A percentile compares a stretch with the other conserved stretches of the same genome.
Conservation (phyloP, 495 filamentous ascomycete species). For the Aspergillus panamensis region DNA sequence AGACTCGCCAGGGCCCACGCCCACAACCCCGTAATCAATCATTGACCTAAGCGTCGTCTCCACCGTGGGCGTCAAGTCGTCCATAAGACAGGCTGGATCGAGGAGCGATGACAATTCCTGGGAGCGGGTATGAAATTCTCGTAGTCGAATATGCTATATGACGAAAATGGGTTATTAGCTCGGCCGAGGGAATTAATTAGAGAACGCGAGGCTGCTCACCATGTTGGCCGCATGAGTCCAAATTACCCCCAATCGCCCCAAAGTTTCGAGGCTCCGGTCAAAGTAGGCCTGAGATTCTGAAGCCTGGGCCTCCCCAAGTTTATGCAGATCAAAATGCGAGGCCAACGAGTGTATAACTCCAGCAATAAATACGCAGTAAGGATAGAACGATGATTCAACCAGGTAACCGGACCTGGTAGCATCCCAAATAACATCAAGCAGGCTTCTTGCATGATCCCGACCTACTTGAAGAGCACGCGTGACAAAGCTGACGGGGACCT, state of each 20-base stretch:
- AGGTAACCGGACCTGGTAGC: constrained; percentile 9
- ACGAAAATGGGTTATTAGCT: neutral
- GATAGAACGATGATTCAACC: constrained; percentile 2
- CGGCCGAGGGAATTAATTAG: too few relatives aligned
- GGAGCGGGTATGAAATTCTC: constrained; percentile 24
- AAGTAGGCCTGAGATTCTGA: constrained; percentile 18
- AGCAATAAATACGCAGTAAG: constrained; percentile 4
- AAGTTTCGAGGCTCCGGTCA: constrained; percentile 16
- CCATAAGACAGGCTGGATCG: constrained; percentile 16
- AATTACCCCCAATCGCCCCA: constrained; percentile 19
- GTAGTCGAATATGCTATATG: constrained; percentile 19
- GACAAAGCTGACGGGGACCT: constrained; percentile 25
- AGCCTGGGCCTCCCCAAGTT: neutral
- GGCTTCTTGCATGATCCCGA: constrained; percentile 21
- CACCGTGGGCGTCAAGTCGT: constrained; percentile 19
- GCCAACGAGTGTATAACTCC: neutral
- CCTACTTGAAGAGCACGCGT: constrained; percentile 21
- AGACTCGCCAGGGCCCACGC: neutral
- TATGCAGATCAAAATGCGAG: neutral
- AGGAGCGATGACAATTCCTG: constrained; percentile 18
- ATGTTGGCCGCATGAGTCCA: constrained; percentile 29
- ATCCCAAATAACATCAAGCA: constrained; percentile 22
- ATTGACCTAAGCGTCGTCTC: constrained; percentile 24
- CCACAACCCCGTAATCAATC: constrained; percentile 23
- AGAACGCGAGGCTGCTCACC: too few relatives aligned